Conservation (phyloP, 768 basidiomycete genomes). For the Phaeotremella skinneri region DNA sequence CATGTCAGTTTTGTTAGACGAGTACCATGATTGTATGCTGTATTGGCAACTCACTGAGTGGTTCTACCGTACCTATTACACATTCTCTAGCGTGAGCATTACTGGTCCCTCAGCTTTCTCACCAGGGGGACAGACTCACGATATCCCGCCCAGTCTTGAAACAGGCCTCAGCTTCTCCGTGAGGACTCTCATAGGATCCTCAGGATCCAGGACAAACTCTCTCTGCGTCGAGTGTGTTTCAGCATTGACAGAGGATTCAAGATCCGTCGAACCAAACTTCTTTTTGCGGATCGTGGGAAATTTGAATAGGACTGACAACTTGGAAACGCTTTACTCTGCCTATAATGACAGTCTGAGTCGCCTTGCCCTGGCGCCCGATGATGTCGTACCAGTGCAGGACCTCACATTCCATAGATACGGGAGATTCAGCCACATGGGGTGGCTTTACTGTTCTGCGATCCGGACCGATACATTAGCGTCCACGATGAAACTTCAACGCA, state of each 20-base stretch:
- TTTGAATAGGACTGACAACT: conserved; percentile 23
- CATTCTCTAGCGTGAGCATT: conserved; percentile 2
- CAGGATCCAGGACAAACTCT: conserved; percentile 39
- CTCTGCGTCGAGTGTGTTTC: conserved; percentile 18
- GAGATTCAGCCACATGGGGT: conserved; percentile 52
- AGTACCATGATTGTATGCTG: no score
- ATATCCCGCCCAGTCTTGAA: conserved; percentile 59
- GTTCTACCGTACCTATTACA: conserved; percentile 27
- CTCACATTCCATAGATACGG: conserved; percentile 53
- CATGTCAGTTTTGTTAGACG: neutral
- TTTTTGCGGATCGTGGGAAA: neutral
- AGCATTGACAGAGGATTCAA: neutral
- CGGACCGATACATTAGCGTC: neutral
- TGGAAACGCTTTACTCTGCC: conserved; percentile 52
- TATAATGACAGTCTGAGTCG: conserved; percentile 41
- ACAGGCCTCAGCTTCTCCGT: conserved; percentile 46
- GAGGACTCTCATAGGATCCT: conserved; percentile 35
- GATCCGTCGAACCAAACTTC: neutral
- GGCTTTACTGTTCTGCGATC: conserved; percentile 44
- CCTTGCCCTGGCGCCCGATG: conserved; percentile 17
- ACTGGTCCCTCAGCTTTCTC: conserved; percentile 40
- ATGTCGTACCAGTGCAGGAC: conserved; percentile 42
- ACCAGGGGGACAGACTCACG: conserved; percentile 59
- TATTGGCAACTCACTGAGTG: conserved; percentile 24
- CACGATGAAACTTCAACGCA: neutral